phyloP scores from a whole-genome alignment of 2,329 filamentous ascomycete species.

The Cryphonectria parasitica region DNA sequence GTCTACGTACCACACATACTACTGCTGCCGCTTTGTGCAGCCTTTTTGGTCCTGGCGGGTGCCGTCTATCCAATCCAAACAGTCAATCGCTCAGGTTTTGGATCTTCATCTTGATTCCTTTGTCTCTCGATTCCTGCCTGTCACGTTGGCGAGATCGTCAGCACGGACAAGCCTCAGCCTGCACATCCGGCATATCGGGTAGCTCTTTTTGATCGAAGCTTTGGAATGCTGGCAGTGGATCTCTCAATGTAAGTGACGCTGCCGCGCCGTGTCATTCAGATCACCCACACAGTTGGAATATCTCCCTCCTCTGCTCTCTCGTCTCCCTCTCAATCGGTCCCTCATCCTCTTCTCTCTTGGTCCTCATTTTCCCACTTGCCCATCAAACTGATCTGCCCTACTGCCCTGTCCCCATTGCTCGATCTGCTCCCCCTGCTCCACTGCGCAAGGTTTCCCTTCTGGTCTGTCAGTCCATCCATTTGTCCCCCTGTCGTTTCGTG shows the following conservation, averaged over 20 bases:
- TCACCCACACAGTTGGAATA: neutral
- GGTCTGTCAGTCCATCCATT: neutral
- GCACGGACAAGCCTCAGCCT: neutral
- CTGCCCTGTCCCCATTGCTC: neutral
- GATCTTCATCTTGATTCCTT: neutral
- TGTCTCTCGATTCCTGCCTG: neutral
- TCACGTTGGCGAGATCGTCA: neutral
- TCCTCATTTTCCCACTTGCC: neutral
- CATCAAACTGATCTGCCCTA: neutral
- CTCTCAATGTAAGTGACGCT: constrained; percentile 12
- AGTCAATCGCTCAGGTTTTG: neutral
- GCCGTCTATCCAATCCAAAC: neutral
- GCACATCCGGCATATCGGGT: neutral
- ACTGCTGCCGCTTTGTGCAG: too few species aligned
- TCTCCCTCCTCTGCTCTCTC: neutral
- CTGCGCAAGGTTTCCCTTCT: neutral
- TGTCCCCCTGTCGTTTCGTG: constrained; percentile 2
- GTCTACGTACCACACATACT: too few species aligned
- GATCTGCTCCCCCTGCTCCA: neutral
- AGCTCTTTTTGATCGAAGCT: neutral
- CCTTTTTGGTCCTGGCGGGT: neutral
- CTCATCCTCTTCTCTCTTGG: neutral
- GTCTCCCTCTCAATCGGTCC: neutral
- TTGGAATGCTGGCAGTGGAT: constrained; percentile 17
- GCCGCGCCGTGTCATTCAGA: neutral